phyloP scores from a whole-genome alignment of 805 yeast genomes.

The Kregervanrija fluxuum region DNA sequence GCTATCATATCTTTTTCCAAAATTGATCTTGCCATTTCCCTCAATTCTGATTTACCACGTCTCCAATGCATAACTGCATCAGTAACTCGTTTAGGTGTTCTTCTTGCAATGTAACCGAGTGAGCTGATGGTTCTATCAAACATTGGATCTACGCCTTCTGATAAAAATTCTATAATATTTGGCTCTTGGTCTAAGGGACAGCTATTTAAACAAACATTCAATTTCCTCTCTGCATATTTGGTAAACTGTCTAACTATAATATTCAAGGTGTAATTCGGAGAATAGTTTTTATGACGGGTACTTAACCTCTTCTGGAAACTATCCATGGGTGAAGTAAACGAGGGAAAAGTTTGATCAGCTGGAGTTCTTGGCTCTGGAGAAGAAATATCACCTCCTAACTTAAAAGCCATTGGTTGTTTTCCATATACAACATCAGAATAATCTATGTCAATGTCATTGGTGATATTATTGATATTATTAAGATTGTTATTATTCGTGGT shows the following conservation, averaged over 20 bases:
- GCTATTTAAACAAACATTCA: conserved; percentile 60
- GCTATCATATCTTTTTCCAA: conserved; percentile 33
- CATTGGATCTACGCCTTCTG: conserved; percentile 78
- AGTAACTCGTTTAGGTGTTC: conserved; percentile 90
- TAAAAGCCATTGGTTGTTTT: conserved; percentile 20
- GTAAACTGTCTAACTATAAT: conserved; percentile 94
- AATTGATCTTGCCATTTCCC: conserved; percentile 52
- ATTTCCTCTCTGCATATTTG: conserved; percentile 83
- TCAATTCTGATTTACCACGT: conserved; percentile 83
- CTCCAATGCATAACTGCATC: conserved; percentile 99
- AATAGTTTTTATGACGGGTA: conserved; percentile 43
- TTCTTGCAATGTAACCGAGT: conserved; percentile 82
- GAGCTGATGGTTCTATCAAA: conserved; percentile 84
- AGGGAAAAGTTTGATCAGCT: conserved; percentile 3
- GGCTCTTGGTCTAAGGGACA: conserved; percentile 67
- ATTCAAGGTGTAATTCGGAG: conserved; percentile 79
- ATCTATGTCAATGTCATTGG: background rate
- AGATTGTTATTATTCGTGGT: background rate
- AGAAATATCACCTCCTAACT: conserved; percentile 17
- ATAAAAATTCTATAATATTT: conserved; percentile 66
- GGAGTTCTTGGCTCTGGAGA: conserved; percentile 10
- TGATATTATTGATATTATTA: background rate
- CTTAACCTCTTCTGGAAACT: conserved; percentile 16
- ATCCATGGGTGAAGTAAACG: conserved; percentile 22
- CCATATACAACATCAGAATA: conserved; percentile 17